Evolutionary conservation across 768 basidiomycete species (phyloP).

Genomic region (Mrakia hoshinonis): DNA sequence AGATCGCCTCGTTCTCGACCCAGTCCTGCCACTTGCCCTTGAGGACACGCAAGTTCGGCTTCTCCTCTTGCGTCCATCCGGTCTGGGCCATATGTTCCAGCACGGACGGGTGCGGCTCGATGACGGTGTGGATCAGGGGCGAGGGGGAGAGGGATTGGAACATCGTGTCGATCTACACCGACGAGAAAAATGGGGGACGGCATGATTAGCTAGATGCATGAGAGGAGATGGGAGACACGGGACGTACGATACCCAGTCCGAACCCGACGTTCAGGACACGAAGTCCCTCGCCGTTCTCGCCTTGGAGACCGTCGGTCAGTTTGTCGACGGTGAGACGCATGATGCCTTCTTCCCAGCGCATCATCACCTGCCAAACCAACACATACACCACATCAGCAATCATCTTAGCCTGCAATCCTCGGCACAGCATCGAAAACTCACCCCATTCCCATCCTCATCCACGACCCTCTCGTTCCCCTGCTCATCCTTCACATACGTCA

Average conservation of each 20-base stretch:
- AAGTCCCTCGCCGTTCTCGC: constrained; percentile 44
- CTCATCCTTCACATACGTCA: constrained; percentile 61
- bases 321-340: constrained; percentile 66
- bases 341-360: constrained; percentile 78
- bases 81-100: constrained; percentile 63
- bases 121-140: constrained; percentile 72
- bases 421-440: not conserved
- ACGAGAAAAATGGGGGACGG: constrained; percentile 7
- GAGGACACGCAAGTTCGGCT: constrained; percentile 64
- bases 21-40: constrained; percentile 93
- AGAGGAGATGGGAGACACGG: not conserved
- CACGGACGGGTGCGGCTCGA: constrained; percentile 90
- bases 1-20: constrained; percentile 47
- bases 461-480: constrained; percentile 76
- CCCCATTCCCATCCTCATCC: constrained; percentile 65
- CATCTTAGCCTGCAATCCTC: not conserved
- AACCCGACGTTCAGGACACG: constrained; percentile 85
- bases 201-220: not conserved
- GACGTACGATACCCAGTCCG: constrained; percentile 67
- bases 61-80: constrained; percentile 60
- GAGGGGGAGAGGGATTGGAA: constrained; percentile 58
- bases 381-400: not conserved
- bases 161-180: constrained; percentile 63
- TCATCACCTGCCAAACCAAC: constrained; percentile 60
- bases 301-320: constrained; percentile 53